phyloP scores from a whole-genome alignment of 495 filamentous ascomycete genomes.

The Daldinia vernicosa region DNA sequence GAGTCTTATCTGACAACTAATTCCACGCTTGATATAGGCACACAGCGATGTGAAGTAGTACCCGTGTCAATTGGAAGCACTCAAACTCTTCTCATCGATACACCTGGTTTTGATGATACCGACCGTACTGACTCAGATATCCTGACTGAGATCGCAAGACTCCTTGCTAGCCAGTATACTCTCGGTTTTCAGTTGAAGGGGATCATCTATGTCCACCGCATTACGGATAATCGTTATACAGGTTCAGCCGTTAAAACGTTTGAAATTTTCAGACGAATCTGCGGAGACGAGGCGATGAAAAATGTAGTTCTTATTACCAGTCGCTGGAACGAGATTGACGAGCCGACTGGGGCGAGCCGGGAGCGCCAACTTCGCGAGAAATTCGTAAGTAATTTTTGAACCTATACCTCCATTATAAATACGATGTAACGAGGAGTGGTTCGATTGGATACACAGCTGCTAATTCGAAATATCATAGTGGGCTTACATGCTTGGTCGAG shows the following conservation, averaged over 20 bases:
- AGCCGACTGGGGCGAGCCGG: slow-evolving; percentile 18
- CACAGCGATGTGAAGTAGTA: not conserved
- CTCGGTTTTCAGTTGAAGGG: slow-evolving; percentile 42
- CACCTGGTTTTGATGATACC: slow-evolving; percentile 63
- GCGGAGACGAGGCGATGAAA: slow-evolving; percentile 49
- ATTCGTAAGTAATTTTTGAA: slow-evolving; percentile 35
- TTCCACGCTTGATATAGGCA: not conserved
- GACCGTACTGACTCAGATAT: slow-evolving; percentile 53
- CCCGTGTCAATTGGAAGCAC: not conserved
- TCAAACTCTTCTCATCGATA: slow-evolving; percentile 55
- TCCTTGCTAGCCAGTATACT: slow-evolving; percentile 44
- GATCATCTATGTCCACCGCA: slow-evolving; percentile 58
- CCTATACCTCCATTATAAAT: not conserved
- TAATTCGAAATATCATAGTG: not conserved
- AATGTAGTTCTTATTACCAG: slow-evolving; percentile 56
- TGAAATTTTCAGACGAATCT: slow-evolving; percentile 53
- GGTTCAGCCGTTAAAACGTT: slow-evolving; percentile 51
- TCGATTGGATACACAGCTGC: not conserved
- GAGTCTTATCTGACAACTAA: not conserved
- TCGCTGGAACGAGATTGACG: slow-evolving; percentile 49
- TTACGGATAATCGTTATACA: slow-evolving; percentile 48
- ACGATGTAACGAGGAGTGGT: too few species aligned
- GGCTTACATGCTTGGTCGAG: slow-evolving; percentile 6
- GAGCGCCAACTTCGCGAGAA: slow-evolving; percentile 36
- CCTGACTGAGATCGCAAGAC: slow-evolving; percentile 49